Evolutionary conservation across 2,329 filamentous ascomycete genomes (phyloP), one percentile per base, ranked within the genome.

Genomic region (Ustulina deusta): DNA sequence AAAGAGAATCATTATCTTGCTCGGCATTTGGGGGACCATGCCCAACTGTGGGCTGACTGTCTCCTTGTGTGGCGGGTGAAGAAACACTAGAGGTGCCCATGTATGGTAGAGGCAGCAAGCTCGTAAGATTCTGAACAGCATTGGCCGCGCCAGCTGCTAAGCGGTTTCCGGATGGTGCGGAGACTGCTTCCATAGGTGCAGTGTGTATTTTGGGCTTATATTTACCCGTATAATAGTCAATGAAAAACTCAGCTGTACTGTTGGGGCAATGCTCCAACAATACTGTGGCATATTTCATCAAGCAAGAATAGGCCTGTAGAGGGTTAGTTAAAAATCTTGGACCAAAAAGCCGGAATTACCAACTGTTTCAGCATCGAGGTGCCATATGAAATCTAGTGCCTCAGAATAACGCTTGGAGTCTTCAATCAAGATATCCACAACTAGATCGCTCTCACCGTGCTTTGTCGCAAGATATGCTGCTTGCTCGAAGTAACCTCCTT

Each of bases 401-500:
- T 97, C 94, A 0, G 86, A 86, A 76, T 97, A 97, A 72, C 92
- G 91, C 78, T 97, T 96, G 0, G 95, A 94, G 74, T 99, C 95
- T 77, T 99, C 96, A 58, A 99, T 94, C 59, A 99, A 79, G 55
- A 99, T 97, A 77, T 97, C 95, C 3, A 98, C 93, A 0, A 99
- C 96, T 67, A 98, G 84, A 65, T 97, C 94, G 71, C 93, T 93
- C 78, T 99, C 96, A 6, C 93, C 92, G 76, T 99, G 94, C 79
- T 97, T 95, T 66, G 94, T 93, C 6, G 97, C 96, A 42, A 99
- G 86, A 75, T 97, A 99, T 3, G 95, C 96, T 15, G 96, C 96
- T 82, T 99, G 97, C 67, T 98, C 94, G 75, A 91, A 97, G 79
- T 99, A 99, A 0, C 96, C 95, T 11, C 95, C 96, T 81, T 99